Base-by-base conservation (phyloP, 176 grass and related monocot species). In the Hyparrhenia diplandra region DNA sequence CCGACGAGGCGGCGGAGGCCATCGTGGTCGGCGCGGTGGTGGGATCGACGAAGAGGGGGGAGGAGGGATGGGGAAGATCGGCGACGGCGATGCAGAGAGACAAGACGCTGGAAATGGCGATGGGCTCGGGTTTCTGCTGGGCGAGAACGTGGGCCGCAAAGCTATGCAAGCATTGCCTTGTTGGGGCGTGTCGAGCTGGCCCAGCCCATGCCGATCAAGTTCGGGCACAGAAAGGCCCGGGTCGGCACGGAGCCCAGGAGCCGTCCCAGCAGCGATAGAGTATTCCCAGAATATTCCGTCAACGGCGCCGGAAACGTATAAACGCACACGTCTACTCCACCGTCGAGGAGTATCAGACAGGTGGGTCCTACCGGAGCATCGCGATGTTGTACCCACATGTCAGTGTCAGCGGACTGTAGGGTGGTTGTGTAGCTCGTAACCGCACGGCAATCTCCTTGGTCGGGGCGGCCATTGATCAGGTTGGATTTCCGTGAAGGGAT, bases 1-100 rank as follows among this genome's bases (percentile, higher is more conserved):
- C 77, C 72, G 82, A 47, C 23, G 87, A 60, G 20, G 73, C 73
- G 73, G 73, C 71, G 69, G 69, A 46, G 58, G 87, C 87, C 88
- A 89, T 89, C 61, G 72, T 16, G 64, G 23, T 71, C 73, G 57
- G 67, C 23, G 30, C 36, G 68, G 77, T 32, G 69, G 76, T 40
- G 69, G 23, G 47, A 41, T 65, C 77, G 57, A 46, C 42, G 71
- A 65, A 23, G 62, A 40, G 69, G 18, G 31, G 10, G 8, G 62
- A 0, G 13, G 28, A 17, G 27, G 72, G 12, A 35, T 51, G 27
- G 32, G 82, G 8, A n/a, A 24, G 82, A 81, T 64, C 70, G 27
- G 16, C 71, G n/a, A n/a, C n/a, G n/a, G n/a, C 60, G 43, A 12
- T 37, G 45, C 82, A 42, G 58, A 4, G 21, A 80, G 62, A 75